A percentile compares a stretch with the other conserved stretches of the same genome.
Conservation (phyloP, 257 asterid species). For the Lithospermum erythrorhizon region DNA sequence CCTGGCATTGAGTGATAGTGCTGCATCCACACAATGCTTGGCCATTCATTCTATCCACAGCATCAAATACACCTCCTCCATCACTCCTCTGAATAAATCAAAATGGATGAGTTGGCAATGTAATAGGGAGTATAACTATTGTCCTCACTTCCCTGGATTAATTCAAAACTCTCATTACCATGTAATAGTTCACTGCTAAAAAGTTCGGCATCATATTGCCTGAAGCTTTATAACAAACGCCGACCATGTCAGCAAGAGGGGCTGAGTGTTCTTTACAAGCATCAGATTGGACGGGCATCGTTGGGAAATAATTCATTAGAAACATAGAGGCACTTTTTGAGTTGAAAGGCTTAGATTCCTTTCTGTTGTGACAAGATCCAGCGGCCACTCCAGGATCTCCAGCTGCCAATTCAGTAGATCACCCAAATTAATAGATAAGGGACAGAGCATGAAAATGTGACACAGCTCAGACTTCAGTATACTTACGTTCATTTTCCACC, state of each 20-base stretch:
- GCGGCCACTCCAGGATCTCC: conserved; percentile 83
- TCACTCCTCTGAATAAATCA: conserved; percentile 74
- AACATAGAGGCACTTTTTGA: conserved; percentile 66
- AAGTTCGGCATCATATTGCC: conserved; percentile 80
- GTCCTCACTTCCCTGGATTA: background rate
- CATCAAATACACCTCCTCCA: conserved; percentile 92
- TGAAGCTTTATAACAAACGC: conserved; percentile 74
- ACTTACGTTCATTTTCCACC: conserved; percentile 89
- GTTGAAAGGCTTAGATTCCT: conserved; percentile 81
- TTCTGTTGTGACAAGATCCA: conserved; percentile 72
- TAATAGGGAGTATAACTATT: background rate
- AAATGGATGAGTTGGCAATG: conserved; percentile 4
- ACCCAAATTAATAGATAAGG: conserved; percentile 1
- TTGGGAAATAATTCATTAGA: conserved; percentile 79
- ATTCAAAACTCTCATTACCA: conserved; percentile 40
- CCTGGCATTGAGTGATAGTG: conserved; percentile 81
- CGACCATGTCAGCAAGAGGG: conserved; percentile 53
- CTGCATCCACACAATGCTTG: conserved; percentile 77
- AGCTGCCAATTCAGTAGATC: conserved; percentile 38
- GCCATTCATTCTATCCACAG: conserved; percentile 80
- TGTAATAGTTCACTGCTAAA: conserved; percentile 90
- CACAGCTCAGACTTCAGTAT: background rate
- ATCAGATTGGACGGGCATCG: conserved; percentile 79
- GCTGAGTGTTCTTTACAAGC: conserved; percentile 90
- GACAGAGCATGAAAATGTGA: too few species aligned